A percentile compares a stretch with the other conserved stretches of the same genome.
Conservation (phyloP, 805 yeast genomes). For the Millerozyma acaciae region DNA sequence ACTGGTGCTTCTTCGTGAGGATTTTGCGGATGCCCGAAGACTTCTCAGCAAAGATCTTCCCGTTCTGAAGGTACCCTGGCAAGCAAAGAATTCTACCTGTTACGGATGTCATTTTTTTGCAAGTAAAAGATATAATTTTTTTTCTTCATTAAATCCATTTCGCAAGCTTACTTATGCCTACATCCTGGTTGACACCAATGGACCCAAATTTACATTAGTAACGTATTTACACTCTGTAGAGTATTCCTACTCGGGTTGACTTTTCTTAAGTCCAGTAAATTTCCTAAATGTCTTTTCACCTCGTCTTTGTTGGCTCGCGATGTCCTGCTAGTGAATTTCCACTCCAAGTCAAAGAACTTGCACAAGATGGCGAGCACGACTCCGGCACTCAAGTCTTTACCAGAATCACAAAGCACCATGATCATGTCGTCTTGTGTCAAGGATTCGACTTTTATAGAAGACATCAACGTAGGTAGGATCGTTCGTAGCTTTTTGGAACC, state of each 20-base stretch:
- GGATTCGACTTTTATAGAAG: slow-evolving; percentile 9
- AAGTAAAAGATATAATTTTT: no score
- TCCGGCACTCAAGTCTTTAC: slow-evolving; percentile 64
- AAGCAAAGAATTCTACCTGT: slow-evolving; percentile 21
- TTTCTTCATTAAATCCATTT: no score
- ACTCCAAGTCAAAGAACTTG: slow-evolving; percentile 38
- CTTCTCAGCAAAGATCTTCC: slow-evolving; percentile 28
- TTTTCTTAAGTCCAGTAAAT: slow-evolving; percentile 43
- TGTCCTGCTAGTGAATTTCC: slow-evolving; percentile 23
- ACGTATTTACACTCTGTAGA: slow-evolving; percentile 62
- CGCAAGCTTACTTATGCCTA: no score
- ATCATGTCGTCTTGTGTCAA: slow-evolving; percentile 11
- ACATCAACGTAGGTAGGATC: slow-evolving; percentile 41
- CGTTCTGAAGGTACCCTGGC: slow-evolving; percentile 39
- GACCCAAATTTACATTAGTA: slow-evolving; percentile 10
- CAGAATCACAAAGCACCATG: slow-evolving; percentile 58
- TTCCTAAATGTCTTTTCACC: slow-evolving; percentile 54
- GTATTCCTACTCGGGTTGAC: slow-evolving; percentile 78
- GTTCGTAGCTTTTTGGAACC: slow-evolving; percentile 61
- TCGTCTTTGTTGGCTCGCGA: slow-evolving; percentile 42
- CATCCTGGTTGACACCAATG: no score
- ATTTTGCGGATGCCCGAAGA: slow-evolving; percentile 28
- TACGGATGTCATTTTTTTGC: slow-evolving; percentile 4
- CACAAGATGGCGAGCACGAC: slow-evolving; percentile 53
- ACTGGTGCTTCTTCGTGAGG: slow-evolving; percentile 22